Percentiles rank a stretch among this genome's conserved stretches.
phyloP scores from a whole-genome alignment of 1,139 yeast genomes.

The Lodderomyces elongisporus region DNA sequence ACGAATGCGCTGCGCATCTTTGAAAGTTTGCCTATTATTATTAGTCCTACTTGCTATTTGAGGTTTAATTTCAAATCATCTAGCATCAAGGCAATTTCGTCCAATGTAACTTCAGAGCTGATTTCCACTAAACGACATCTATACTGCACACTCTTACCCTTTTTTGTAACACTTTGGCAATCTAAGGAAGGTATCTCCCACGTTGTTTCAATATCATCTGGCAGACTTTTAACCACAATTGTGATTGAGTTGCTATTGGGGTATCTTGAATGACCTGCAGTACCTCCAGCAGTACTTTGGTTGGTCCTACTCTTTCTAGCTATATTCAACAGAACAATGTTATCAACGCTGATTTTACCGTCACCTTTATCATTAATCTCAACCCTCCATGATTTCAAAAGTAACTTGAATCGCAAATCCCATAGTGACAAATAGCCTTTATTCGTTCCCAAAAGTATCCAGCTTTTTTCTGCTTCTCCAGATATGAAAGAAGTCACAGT shows the following conservation, averaged over 20 bases:
- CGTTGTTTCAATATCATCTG: conserved; percentile 28
- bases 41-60: no score
- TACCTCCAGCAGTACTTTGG: background rate
- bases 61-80: no score
- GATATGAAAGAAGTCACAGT: conserved; percentile 54
- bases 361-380: no score
- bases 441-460: conserved; percentile 73
- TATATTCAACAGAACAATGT: no score
- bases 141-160: conserved; percentile 1
- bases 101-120: no score
- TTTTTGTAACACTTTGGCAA: conserved; percentile 51
- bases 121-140: conserved; percentile 9
- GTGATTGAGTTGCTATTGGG: no score
- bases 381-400: conserved; percentile 55
- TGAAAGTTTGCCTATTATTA: no score
- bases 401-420: conserved; percentile 69
- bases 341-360: no score
- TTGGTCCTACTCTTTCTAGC: no score
- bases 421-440: conserved; percentile 72
- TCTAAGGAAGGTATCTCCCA: conserved; percentile 73
- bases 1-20: no score
- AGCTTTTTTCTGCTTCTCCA: conserved; percentile 40
- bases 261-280: background rate
- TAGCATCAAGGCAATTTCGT: no score
- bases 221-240: background rate